A percentile compares a stretch with the other conserved stretches of the same genome.
phyloP scores from a whole-genome alignment of 2,329 filamentous ascomycete species.

The Beauveria rudraprayagi region DNA sequence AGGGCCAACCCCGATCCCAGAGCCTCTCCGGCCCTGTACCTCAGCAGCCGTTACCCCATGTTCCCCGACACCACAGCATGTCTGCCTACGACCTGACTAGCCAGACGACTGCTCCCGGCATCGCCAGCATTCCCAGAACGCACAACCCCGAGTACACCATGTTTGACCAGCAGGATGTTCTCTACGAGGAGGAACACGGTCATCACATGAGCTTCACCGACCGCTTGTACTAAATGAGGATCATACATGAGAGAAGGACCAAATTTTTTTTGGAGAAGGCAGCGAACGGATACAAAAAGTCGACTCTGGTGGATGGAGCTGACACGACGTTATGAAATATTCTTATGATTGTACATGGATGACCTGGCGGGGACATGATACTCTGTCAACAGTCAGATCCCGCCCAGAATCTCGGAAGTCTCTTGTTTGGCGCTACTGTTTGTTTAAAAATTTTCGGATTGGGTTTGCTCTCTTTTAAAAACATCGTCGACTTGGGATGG shows the following conservation, averaged over 20 bases:
- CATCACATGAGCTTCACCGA: slow-evolving; percentile 35
- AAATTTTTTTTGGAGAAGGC: neutral
- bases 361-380: slow-evolving; percentile 1
- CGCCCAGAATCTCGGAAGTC: slow-evolving; percentile 5
- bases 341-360: slow-evolving; percentile 9
- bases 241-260: neutral
- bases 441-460: neutral
- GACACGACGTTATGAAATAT: slow-evolving; percentile 11
- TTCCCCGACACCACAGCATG: slow-evolving; percentile 21
- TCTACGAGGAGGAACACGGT: slow-evolving; percentile 38
- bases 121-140: slow-evolving; percentile 23
- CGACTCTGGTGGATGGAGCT: neutral
- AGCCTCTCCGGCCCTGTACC: slow-evolving; percentile 15
- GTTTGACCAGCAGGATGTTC: slow-evolving; percentile 37
- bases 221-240: slow-evolving; percentile 32
- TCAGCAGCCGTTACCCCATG: slow-evolving; percentile 22
- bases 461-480: neutral
- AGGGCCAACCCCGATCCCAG: slow-evolving; percentile 20
- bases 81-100: slow-evolving; percentile 26
- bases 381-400: slow-evolving; percentile 10
- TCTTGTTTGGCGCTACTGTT: slow-evolving; percentile 6
- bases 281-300: neutral
- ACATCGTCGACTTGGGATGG: neutral
- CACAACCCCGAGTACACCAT: slow-evolving; percentile 33
- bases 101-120: slow-evolving; percentile 19